Base-by-base conservation (phyloP, 2,329 filamentous ascomycete genomes). In the Calonectria montana region DNA sequence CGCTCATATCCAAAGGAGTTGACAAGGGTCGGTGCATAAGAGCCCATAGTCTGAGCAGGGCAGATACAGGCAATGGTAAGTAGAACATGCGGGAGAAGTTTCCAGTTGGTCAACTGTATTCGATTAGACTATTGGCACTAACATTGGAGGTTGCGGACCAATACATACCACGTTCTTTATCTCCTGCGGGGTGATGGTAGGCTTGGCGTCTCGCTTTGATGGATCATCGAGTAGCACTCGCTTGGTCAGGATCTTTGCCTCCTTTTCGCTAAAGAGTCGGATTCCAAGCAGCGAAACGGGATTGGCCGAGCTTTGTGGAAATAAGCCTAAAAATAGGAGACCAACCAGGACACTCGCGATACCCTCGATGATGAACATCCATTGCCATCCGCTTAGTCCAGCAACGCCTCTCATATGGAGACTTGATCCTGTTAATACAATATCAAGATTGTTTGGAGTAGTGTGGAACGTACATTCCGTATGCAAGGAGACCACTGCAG, bases 21-120 rank as follows among this genome's bases (percentile, higher is more conserved):
- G 4, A 84, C 82, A 74, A 78, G 73, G 2, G 71, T 77, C 7
- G 76, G 76, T 2, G 74, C 71, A 48, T 78, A 78, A 1, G 75
- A 76, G 0, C 74, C 5, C 69, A 77, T 76, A 0, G 72, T 77
- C 12, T 37, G 63, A 5, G 74, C 74, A 2, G 74, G 75, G 0
- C 72, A 70, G 18, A 77, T 73, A 48, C 75, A 74, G 15, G 69
- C 66, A 35, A 77, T 70, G 9, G 75, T 77, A 0, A 75, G 64
- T 3, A 77, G 53, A 39, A 84, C 45, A 55, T 85, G 83, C 4
- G 82, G 79, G 9, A 84, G 71, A 8, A 84, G 77, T 23, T 72
- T 79, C 83, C 82, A 84, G 74, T 84, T 84, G 16, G 82, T 82
- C 18, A 84, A 75, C 80, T 84, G 27, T 9, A 15, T 10, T 3